Base-by-base conservation (phyloP, 2,329 filamentous ascomycete genomes). In the Xylariomycetidae sp. region DNA sequence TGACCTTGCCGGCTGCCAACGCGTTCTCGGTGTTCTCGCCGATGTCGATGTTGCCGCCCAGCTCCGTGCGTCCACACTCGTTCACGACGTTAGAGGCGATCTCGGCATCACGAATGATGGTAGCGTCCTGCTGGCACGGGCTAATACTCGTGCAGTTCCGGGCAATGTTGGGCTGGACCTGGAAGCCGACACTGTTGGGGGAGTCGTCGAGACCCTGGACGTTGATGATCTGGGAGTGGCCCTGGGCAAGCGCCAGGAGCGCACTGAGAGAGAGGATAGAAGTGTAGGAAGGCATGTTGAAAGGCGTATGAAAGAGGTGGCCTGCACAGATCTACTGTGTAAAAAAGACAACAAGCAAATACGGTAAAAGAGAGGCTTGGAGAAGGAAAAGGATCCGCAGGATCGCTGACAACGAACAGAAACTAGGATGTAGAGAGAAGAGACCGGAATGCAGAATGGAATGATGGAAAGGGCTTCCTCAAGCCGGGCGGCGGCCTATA, bases 81-180 rank as follows among this genome's bases (percentile, higher is more conserved):
- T 74, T 76, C 30, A 74, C 73, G 6, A 70, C 52, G 46, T 74
- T 73, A 33, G 61, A 57, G 6, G 44, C 40, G 46, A 74, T 68
- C 59, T 76, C 65, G 12, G 67, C 68, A 37, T 77, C 72, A 32
- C 69, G 67, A 56, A 82, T 82, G 49, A 80, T 68, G 33, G 75
- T 79, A 9, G 75, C 65, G 37, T 82, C 78, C 42, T 76, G 72
- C 49, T 82, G 76, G 63, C 79, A 82, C 14, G 78, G 77, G 53
- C 67, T 76, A 60, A 79, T 76, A 35, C 63, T 61, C 12, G 74
- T 79, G 55, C 77, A 79, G 54, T 80, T 77, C 42, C 78, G 69
- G 18, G 78, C 72, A 45, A 78, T 65, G 36, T 57, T 57, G 25
- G 66, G 56, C 45, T 74, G 67, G 39, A 80, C 68, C 69, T 10